Percentiles rank a stretch among this genome's conserved stretches.
These are phyloP conservation scores for Suillus variegatus DNA, from an alignment of 768 basidiomycete genomes.

Conservation along the genomic window DNA sequence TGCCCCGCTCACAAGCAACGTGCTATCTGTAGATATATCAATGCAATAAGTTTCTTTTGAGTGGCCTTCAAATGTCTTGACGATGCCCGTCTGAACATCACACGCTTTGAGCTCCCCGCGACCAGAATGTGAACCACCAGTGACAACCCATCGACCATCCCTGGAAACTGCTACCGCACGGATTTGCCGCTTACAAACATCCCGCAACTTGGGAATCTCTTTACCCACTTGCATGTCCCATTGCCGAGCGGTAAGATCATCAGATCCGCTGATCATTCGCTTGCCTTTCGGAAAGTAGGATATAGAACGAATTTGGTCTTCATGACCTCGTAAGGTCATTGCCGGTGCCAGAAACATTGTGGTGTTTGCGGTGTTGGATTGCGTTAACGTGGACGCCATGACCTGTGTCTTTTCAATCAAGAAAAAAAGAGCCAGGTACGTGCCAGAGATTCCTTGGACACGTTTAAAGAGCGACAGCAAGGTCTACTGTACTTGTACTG, in stretches of 20 bases:
- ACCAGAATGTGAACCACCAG: slow-evolving; percentile 1
- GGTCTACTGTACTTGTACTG: not conserved
- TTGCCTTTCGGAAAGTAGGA: not conserved
- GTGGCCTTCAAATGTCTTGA: not conserved
- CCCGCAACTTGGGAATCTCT: not conserved
- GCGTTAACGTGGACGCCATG: not conserved
- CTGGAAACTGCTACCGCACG: not conserved
- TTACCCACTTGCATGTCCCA: not conserved
- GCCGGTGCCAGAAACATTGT: not conserved
- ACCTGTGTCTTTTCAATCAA: not conserved
- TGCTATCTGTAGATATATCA: not conserved
- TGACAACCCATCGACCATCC: not conserved
- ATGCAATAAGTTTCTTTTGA: not conserved
- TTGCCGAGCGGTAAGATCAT: not conserved
- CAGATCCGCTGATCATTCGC: not conserved
- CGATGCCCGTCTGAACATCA: not conserved
- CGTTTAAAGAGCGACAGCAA: not conserved
- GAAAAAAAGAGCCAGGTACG: not conserved
- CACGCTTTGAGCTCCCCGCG: not conserved
- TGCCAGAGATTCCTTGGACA: not conserved
- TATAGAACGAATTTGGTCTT: not conserved
- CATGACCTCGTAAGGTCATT: not conserved
- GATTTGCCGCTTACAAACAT: not conserved
- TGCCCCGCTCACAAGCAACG: not conserved
- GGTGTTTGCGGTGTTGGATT: no score